Conservation (phyloP, 2,329 filamentous ascomycete species). For the Cladosporium sp. region DNA sequence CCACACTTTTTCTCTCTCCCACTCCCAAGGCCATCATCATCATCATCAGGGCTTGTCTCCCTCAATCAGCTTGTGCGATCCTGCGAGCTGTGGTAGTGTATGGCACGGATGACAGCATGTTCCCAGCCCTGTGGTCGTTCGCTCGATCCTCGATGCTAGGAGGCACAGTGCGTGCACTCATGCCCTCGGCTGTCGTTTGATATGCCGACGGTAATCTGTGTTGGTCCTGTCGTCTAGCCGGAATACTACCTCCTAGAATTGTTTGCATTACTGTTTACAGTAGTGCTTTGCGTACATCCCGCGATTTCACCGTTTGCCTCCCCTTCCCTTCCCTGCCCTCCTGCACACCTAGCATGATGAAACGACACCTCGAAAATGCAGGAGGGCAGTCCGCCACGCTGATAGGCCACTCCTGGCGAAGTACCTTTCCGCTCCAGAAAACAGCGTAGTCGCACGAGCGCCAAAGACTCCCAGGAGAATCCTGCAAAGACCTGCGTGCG, state of each 20-base stretch:
- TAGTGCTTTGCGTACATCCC: neutral
- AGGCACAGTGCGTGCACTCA: neutral
- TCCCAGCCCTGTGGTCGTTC: constrained; percentile 15
- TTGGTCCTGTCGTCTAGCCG: neutral
- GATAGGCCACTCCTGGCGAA: neutral
- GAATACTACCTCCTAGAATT: neutral
- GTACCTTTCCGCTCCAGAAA: neutral
- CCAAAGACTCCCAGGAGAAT: constrained; percentile 11
- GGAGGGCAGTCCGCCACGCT: neutral
- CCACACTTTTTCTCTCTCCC: constrained; percentile 7
- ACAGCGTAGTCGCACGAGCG: neutral
- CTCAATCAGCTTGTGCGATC: neutral
- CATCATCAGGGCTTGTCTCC: neutral
- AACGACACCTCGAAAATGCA: neutral
- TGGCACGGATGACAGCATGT: neutral
- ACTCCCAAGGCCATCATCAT: neutral
- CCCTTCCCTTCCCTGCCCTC: neutral
- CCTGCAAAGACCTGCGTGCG: constrained; percentile 19
- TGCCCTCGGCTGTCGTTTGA: constrained; percentile 17
- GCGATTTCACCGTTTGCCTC: neutral
- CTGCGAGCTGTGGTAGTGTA: neutral
- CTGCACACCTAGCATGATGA: neutral
- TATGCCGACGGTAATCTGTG: constrained; percentile 10
- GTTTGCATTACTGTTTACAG: neutral
- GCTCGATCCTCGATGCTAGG: constrained; percentile 11